Evolutionary conservation across 2,329 filamentous ascomycete genomes (phyloP), one percentile per base, ranked within the genome.

Genomic region (Chaetomium sp.): DNA sequence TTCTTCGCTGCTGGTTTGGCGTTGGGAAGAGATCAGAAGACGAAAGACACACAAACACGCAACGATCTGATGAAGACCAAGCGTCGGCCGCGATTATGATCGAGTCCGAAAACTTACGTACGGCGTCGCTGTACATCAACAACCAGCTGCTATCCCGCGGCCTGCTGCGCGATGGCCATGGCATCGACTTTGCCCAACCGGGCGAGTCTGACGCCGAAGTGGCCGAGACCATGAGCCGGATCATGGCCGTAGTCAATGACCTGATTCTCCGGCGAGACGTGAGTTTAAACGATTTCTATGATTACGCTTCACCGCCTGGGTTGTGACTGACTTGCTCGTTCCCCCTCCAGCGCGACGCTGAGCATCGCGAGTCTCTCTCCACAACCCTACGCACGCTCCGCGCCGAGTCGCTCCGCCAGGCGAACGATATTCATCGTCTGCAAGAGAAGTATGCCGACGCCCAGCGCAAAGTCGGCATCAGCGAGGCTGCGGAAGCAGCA

Each of bases 231-330:
- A 92, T 94, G 85, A 87, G 88, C 19, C 83, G 85, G 62, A 86
- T 97, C 64, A 96, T 99, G 74, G 88, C 92, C 68, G 80, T 99
- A 32, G 84, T 99, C 49, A 96, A 99, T 71, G 94, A 99, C 68
- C 73, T 99, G 64, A 89, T 99, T 57, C 71, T 96, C 58, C 83
- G 91, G 62, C 84, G 91, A 76, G 94, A 99, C 70, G 90, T 95
- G 76, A 65, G 84, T 48, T 41, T 36, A 8, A 4, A n/a, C 27
- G 6, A 10, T 33, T 3, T 14, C 14, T 27, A n/a, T 19, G 12
- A 11, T 46, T 33, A 11, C 27, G 19, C 14, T 38, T 5, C 49
- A 6, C 32, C 8, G 14, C 12, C n/a, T 9, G 19, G 27, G 33
- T 19, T 19, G 49, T 38, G 14, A 50, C 44, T 55, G 32, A 52